A percentile compares a stretch with the other conserved stretches of the same genome.
Conservation (phyloP, 345 rosid species). For the Angophora floribunda region DNA sequence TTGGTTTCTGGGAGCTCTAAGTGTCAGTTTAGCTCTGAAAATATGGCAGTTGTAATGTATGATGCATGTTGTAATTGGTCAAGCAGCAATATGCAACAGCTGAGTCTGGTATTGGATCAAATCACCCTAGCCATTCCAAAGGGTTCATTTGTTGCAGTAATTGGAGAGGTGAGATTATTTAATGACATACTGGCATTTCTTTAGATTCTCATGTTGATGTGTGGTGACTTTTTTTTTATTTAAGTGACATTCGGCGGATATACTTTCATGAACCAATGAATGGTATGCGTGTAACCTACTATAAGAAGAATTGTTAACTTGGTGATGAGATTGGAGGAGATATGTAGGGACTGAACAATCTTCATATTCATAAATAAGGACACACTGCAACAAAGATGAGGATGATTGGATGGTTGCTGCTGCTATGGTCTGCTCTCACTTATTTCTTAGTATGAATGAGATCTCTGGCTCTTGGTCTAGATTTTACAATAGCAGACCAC, state of each 20-base stretch:
- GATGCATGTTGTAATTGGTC: conserved; percentile 79
- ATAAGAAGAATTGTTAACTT: background rate
- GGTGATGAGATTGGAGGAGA: background rate
- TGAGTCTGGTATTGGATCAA: conserved; percentile 41
- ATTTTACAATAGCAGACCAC: background rate
- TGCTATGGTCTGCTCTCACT: background rate
- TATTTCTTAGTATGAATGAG: background rate
- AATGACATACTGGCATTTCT: background rate
- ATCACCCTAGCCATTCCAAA: conserved; percentile 51
- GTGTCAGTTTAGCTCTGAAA: conserved; percentile 19
- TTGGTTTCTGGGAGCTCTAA: conserved; percentile 11
- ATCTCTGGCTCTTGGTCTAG: background rate
- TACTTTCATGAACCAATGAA: background rate
- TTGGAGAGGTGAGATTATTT: conserved; percentile 65
- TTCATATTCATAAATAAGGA: background rate
- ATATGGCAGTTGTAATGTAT: conserved; percentile 37
- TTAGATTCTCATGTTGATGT: background rate
- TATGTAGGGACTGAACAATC: background rate
- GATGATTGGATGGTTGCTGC: background rate
- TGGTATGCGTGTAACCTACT: background rate
- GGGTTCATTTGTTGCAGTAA: conserved; percentile 56
- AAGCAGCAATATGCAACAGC: conserved; percentile 22
- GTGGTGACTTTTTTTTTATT: background rate
- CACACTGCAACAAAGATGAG: background rate
- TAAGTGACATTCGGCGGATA: background rate